A percentile compares a stretch with the other conserved stretches of the same genome.
Conservation (phyloP, 2,329 filamentous ascomycete genomes). For the Diaporthe aspalathi region DNA sequence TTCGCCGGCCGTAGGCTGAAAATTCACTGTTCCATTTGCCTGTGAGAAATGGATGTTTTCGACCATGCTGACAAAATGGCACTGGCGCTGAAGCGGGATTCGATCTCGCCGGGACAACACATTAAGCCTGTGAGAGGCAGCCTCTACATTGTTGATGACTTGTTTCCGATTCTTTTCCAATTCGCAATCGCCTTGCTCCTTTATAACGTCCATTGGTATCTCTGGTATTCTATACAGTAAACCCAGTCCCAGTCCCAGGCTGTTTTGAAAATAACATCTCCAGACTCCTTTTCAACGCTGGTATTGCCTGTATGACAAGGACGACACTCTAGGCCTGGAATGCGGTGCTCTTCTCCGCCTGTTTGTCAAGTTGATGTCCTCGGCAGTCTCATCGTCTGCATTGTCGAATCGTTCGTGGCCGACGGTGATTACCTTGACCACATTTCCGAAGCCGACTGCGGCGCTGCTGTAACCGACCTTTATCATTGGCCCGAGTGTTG, state of each 20-base stretch:
- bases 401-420: constrained; percentile 73
- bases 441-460: constrained; percentile 78
- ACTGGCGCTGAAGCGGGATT: background rate
- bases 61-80: too few species aligned
- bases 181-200: constrained; percentile 14
- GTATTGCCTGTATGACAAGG: constrained; percentile 33
- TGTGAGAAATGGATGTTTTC: too few species aligned
- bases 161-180: constrained; percentile 1
- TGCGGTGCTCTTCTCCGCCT: constrained; percentile 49
- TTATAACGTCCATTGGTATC: constrained; percentile 24
- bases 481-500: constrained; percentile 72
- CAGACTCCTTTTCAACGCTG: constrained; percentile 21
- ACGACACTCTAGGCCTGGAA: constrained; percentile 44
- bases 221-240: constrained; percentile 21
- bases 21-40: too few species aligned
- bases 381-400: constrained; percentile 47
- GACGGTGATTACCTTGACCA: constrained; percentile 76
- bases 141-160: background rate
- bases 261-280: background rate
- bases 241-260: background rate
- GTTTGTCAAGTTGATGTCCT: constrained; percentile 49
- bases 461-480: constrained; percentile 73
- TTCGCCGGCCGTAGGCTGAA: too few species aligned
- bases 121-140: background rate
- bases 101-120: background rate